Base-by-base conservation (phyloP, 352 stramenopile species). In the Phytophthora meadii region DNA sequence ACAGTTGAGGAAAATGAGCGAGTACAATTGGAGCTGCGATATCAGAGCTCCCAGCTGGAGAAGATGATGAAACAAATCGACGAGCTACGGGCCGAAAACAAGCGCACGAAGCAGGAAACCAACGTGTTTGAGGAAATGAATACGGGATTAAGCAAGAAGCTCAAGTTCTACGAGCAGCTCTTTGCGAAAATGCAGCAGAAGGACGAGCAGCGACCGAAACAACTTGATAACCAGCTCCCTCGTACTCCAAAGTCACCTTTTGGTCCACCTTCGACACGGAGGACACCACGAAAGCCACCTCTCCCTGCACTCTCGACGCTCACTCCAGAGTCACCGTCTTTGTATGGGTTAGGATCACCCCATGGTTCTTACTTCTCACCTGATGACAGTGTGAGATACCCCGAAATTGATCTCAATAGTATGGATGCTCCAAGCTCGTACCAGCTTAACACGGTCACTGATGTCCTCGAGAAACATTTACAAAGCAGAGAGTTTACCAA, bases 51-150 rank as follows among this genome's bases (percentile, higher is more conserved):
- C 1, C 76, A 89, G 28, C 53, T 92, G 2, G 81, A 89, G 47
- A 71, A 76, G 36, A 41, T 92, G 27, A 59, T 92, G 2, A 75
- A 82, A 54, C 74, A 88, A 40, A 54, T 79, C 11, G 81, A 89
- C 28, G 57, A 70, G 5, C 34, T 88, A 2, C 50, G 51, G 8
- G 39, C 44, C 10, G 72, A 87, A 50, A 85, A 82, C 32, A 76
- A 68, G 30, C 68, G 69, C 12, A 45, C 47, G 5, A 73, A 66
- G 50, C 77, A 86, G 4, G 78, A 87, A 19, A 80, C 81, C 65
- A 67, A 80, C 42, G 70, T 91, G 5, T 76, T 86, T 14, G 77
- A 88, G n/a, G 77, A 87, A 22, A 91, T 91, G 80, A 88, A 82
- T 17, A 60, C 65, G 3, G 72, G 56, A 0, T 48, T 91, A 14